phyloP scores from a whole-genome alignment of 257 asterid genomes.

The Paraleonurus japonicus region DNA sequence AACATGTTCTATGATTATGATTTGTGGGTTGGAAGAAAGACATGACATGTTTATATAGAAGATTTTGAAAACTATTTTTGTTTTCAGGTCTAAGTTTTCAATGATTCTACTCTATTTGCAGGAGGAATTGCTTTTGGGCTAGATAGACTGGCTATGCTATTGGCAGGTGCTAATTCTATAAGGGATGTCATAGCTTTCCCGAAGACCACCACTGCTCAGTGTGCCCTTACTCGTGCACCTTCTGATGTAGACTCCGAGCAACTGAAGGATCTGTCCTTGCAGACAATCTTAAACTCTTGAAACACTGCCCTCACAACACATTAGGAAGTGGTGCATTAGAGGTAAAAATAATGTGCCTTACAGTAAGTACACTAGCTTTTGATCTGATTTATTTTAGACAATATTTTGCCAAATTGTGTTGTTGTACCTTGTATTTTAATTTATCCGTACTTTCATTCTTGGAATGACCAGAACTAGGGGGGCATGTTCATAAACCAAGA shows the following conservation, averaged over 20 bases:
- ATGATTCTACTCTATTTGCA: constrained; percentile 24
- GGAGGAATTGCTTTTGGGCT: constrained; percentile 96
- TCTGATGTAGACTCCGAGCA: constrained; percentile 79
- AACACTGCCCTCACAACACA: neutral
- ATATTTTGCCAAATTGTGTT: neutral
- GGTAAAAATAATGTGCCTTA: neutral
- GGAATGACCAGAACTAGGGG: neutral
- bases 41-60: neutral
- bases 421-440: neutral
- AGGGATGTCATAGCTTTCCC: constrained; percentile 97
- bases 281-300: constrained; percentile 17
- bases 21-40: neutral
- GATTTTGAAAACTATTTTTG: neutral
- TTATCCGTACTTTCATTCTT: neutral
- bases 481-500: neutral
- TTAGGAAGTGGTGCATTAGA: neutral
- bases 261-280: constrained; percentile 68
- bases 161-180: constrained; percentile 75
- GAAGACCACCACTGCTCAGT: constrained; percentile 88
- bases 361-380: neutral
- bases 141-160: constrained; percentile 84
- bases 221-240: constrained; percentile 89
- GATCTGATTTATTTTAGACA: neutral
- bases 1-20: neutral
- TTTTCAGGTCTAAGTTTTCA: neutral